phyloP scores from a whole-genome alignment of 805 yeast species.

The Debaryomyces tyrocola region DNA sequence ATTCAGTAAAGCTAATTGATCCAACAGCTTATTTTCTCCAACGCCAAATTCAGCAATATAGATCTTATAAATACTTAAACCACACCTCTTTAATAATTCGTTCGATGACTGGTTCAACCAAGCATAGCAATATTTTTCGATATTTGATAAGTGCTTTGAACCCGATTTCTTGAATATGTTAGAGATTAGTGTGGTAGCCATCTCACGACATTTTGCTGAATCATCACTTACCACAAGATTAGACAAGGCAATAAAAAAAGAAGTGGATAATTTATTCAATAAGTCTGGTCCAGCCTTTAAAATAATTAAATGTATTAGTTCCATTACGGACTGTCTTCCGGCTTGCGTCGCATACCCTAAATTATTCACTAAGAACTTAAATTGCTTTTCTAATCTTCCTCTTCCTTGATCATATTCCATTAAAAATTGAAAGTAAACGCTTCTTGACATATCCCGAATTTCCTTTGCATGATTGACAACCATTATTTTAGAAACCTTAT shows the following conservation, averaged over 20 bases:
- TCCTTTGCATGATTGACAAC: slow-evolving; percentile 83
- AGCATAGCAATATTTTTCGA: slow-evolving; percentile 46
- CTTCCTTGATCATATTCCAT: slow-evolving; percentile 95
- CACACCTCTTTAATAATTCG: slow-evolving; percentile 61
- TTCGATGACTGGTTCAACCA: slow-evolving; percentile 67
- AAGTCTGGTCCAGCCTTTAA: slow-evolving; percentile 62
- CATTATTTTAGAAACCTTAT: slow-evolving; percentile 77
- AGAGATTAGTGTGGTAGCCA: slow-evolving; percentile 65
- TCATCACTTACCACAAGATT: slow-evolving; percentile 78
- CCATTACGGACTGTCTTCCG: slow-evolving; percentile 91
- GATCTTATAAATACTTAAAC: slow-evolving; percentile 70
- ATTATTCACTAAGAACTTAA: slow-evolving; percentile 77
- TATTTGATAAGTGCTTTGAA: slow-evolving; percentile 26
- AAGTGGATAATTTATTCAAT: slow-evolving; percentile 59
- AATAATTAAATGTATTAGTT: slow-evolving; percentile 70
- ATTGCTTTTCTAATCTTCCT: slow-evolving; percentile 78
- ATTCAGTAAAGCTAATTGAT: slow-evolving; percentile 31
- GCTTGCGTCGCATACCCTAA: slow-evolving; percentile 79
- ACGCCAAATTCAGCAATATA: slow-evolving; percentile 50
- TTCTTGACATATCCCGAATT: slow-evolving; percentile 81
- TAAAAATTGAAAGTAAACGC: slow-evolving; percentile 78
- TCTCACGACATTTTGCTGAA: slow-evolving; percentile 75
- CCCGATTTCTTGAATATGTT: slow-evolving; percentile 53
- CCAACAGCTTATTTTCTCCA: slow-evolving; percentile 38
- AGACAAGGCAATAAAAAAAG: slow-evolving; percentile 82